A percentile compares a stretch with the other conserved stretches of the same genome.
These are phyloP conservation scores for Xylaria curta DNA, from an alignment of 495 filamentous ascomycete genomes.

Conservation along the genomic window DNA sequence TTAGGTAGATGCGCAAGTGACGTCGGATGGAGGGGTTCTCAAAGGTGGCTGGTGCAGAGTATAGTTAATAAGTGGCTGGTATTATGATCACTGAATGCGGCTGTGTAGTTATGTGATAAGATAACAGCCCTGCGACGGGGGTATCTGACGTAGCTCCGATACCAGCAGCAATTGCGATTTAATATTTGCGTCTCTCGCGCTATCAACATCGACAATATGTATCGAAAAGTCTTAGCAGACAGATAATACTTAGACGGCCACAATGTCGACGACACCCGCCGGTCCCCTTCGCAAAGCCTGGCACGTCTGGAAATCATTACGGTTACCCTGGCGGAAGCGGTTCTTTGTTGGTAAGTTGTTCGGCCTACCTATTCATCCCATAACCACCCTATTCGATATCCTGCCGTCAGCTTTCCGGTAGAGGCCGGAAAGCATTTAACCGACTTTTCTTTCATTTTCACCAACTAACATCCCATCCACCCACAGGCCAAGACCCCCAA, in stretches of 20 bases:
- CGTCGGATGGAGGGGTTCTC: not conserved
- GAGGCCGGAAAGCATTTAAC: too few species aligned
- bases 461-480: conserved; percentile 4
- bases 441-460: not conserved
- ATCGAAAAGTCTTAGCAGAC: not conserved
- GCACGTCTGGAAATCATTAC: conserved; percentile 85
- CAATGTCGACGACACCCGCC: conserved; percentile 37
- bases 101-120: conserved; percentile 6
- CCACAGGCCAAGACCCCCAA: conserved; percentile 76
- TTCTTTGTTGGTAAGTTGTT: conserved; percentile 81
- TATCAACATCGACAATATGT: not conserved
- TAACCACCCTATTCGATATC: too few species aligned
- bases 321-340: conserved; percentile 83
- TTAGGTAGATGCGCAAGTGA: not conserved
- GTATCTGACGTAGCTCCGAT: conserved; percentile 10
- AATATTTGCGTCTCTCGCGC: not conserved
- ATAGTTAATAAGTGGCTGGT: not conserved
- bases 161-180: not conserved
- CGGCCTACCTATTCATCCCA: conserved; percentile 1
- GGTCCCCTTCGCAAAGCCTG: conserved; percentile 59
- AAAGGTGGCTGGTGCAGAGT: not conserved
- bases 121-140: not conserved
- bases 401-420: too few species aligned
- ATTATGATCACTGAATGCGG: not conserved
- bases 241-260: not conserved